Conservation (phyloP, 148 eudicot species). For the Pharnaceum exiguum region DNA sequence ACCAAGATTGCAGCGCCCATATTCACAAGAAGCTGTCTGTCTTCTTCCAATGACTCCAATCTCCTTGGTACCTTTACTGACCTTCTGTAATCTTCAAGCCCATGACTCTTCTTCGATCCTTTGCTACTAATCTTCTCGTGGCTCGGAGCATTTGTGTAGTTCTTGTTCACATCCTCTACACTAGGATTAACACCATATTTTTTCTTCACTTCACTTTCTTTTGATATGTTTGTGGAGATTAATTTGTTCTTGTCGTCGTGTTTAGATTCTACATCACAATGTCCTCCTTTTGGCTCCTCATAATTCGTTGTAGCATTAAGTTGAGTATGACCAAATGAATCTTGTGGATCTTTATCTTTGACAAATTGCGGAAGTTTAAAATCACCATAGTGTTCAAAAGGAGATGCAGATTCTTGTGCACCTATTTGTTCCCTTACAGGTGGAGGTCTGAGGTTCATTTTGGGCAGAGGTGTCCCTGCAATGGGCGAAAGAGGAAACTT, state of each 20-base stretch:
- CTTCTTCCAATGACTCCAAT: constrained; percentile 32
- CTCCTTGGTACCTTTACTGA: constrained; percentile 6
- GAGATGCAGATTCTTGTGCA: neutral
- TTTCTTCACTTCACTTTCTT: neutral
- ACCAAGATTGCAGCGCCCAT: constrained; percentile 57
- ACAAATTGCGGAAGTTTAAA: too few relatives aligned
- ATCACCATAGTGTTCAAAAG: too few relatives aligned
- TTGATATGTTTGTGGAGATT: neutral
- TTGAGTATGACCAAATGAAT: neutral
- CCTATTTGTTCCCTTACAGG: neutral
- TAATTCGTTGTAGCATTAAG: neutral
- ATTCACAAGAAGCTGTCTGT: constrained; percentile 44
- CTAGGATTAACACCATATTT: neutral
- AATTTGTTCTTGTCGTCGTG: neutral
- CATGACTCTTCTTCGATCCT: neutral
- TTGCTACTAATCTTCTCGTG: neutral
- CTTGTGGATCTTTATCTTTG: too few relatives aligned
- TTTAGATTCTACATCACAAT: neutral
- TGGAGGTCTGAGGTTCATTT: neutral
- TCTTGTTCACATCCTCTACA: neutral
- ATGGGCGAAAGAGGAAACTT: neutral
- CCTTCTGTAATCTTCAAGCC: constrained; percentile 2
- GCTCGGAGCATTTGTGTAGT: neutral
- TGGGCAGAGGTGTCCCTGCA: neutral
- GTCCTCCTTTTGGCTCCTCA: neutral